A percentile compares a stretch with the other conserved stretches of the same genome.
Conservation (phyloP, 73 alveolate genomes). For the Tetrahymena thermophila region DNA sequence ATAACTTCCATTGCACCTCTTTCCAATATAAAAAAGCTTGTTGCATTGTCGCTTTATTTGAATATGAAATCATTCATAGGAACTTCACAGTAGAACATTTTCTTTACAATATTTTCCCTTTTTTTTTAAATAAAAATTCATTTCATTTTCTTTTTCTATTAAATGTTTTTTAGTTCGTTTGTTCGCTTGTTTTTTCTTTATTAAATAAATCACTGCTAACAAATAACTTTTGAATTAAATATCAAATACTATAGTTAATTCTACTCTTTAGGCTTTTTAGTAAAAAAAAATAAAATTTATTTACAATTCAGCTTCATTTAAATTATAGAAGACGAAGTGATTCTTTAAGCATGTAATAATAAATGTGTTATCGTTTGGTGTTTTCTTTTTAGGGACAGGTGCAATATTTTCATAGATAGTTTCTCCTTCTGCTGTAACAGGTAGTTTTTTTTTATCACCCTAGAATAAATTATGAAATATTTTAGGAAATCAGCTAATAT, state of each 20-base stretch:
- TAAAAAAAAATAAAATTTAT: background rate
- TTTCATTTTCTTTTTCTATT: background rate
- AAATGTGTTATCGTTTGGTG: constrained; percentile 32
- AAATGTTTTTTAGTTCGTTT: too few relatives aligned
- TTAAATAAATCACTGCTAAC: background rate
- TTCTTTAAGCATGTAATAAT: constrained; percentile 15
- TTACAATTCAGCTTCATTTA: constrained; percentile 5
- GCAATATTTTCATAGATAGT: constrained; percentile 27
- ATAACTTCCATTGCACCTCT: constrained; percentile 37
- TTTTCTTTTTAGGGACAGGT: constrained; percentile 15
- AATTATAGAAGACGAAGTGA: constrained; percentile 14
- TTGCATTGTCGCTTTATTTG: constrained; percentile 32
- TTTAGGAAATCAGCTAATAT: background rate
- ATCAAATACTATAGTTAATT: too few relatives aligned
- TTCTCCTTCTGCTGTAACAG: constrained; percentile 28
- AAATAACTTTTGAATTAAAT: background rate
- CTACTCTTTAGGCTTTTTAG: background rate
- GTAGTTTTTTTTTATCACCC: background rate
- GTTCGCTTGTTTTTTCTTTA: background rate
- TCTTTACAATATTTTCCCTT: constrained; percentile 2
- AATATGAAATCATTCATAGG: background rate
- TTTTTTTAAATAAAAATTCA: background rate
- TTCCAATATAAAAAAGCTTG: constrained; percentile 4
- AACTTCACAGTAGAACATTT: constrained; percentile 9
- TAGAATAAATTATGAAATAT: background rate